A percentile compares a stretch with the other conserved stretches of the same genome.
These are phyloP conservation scores for Tilletia walkeri DNA, from an alignment of 1,284 basidiomycete genomes.

Conservation along the genomic window DNA sequence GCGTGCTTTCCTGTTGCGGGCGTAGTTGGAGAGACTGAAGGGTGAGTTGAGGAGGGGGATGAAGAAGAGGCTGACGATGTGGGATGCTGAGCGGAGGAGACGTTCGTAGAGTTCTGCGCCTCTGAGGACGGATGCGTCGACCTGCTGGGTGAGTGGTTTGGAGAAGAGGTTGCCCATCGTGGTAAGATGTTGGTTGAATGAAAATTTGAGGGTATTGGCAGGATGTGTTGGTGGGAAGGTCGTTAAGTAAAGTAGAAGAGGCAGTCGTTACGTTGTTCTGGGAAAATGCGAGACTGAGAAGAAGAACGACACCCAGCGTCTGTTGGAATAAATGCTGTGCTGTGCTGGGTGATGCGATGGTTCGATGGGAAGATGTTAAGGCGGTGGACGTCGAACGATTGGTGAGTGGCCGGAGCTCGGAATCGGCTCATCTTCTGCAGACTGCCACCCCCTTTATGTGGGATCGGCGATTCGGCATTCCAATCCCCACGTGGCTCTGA, in stretches of 20 bases:
- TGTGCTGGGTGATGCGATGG: too few relatives aligned
- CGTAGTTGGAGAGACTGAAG: neutral
- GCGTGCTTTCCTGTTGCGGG: neutral
- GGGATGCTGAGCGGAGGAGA: neutral
- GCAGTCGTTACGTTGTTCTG: neutral
- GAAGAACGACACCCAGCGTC: too few relatives aligned
- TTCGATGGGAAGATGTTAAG: too few relatives aligned
- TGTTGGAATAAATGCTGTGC: too few relatives aligned
- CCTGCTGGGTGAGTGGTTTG: neutral
- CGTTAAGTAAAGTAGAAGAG: neutral
- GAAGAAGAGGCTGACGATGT: conserved; percentile 15
- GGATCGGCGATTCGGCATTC: too few relatives aligned
- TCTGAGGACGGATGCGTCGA: neutral
- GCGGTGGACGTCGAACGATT: too few relatives aligned
- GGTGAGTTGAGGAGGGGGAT: conserved; percentile 1
- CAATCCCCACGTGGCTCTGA: too few relatives aligned
- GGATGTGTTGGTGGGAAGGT: neutral
- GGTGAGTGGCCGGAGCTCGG: too few relatives aligned
- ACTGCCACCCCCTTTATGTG: too few relatives aligned
- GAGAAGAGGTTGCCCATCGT: conserved; percentile 2
- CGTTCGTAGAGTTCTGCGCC: conserved; percentile 11
- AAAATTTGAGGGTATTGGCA: neutral
- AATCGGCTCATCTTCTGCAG: too few relatives aligned
- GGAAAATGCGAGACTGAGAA: too few relatives aligned
- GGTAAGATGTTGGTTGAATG: too few relatives aligned